These are phyloP conservation scores for Trametes gibbosa DNA, from an alignment of 768 basidiomycete species.

Conservation along the genomic window DNA sequence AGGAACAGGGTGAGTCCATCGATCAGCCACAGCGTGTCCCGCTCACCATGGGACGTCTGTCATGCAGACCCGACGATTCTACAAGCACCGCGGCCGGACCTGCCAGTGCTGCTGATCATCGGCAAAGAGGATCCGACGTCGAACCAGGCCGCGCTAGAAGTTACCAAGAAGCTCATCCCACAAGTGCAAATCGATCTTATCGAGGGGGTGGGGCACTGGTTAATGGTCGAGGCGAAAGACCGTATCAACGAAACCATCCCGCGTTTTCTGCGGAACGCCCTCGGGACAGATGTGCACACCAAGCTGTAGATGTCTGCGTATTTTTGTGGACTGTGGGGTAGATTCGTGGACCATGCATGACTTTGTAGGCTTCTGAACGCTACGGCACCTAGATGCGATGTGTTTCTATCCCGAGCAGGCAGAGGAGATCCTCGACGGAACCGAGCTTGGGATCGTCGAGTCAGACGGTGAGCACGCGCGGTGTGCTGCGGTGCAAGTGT, in stretches of 20 bases:
- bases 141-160: conserved; percentile 39
- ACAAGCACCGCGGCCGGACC: conserved; percentile 39
- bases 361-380: background rate
- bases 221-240: conserved; percentile 61
- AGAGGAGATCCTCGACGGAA: background rate
- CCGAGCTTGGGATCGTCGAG: background rate
- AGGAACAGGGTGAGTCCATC: conserved; percentile 45
- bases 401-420: background rate
- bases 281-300: background rate
- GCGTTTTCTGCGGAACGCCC: background rate
- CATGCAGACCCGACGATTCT: conserved; percentile 43
- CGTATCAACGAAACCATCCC: conserved; percentile 40
- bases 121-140: conserved; percentile 55
- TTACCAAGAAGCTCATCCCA: conserved; percentile 48
- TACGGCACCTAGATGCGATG: background rate
- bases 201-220: conserved; percentile 63
- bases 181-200: conserved; percentile 50
- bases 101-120: conserved; percentile 61
- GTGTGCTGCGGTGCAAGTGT: background rate
- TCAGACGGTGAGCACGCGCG: background rate
- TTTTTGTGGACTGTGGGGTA: background rate
- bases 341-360: background rate
- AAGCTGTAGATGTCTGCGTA: conserved; percentile 1
- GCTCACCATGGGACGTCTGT: conserved; percentile 6
- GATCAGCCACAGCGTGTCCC: background rate